Evolutionary conservation across 805 yeast species (phyloP).

Genomic region (Ogataea nonfermentans): DNA sequence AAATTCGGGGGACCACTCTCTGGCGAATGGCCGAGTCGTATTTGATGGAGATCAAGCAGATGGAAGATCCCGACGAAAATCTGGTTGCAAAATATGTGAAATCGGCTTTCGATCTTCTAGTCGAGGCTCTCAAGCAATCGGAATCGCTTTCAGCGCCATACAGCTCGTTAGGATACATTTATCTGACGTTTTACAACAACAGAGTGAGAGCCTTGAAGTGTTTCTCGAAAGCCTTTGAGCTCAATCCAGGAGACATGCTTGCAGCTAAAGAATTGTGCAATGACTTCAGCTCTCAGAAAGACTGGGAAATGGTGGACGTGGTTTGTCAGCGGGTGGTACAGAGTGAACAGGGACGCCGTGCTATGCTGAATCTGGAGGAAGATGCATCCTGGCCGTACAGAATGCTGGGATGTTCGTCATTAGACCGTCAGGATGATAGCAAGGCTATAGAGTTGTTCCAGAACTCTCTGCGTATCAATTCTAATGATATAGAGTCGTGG

Average conservation of each 20-base stretch:
- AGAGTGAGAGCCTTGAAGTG: slow-evolving; percentile 74
- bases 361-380: slow-evolving; percentile 35
- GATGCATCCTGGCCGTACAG: slow-evolving; percentile 81
- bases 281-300: slow-evolving; percentile 61
- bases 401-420: slow-evolving; percentile 73
- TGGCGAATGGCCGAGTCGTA: slow-evolving; percentile 77
- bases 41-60: slow-evolving; percentile 34
- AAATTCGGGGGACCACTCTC: slow-evolving; percentile 54
- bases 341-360: slow-evolving; percentile 57
- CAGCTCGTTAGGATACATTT: slow-evolving; percentile 77
- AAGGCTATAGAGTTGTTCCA: slow-evolving; percentile 90
- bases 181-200: slow-evolving; percentile 57
- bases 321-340: slow-evolving; percentile 65
- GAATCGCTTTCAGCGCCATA: slow-evolving; percentile 75
- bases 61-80: slow-evolving; percentile 20
- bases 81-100: slow-evolving; percentile 33
- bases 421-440: slow-evolving; percentile 68
- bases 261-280: slow-evolving; percentile 75
- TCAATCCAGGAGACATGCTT: slow-evolving; percentile 69
- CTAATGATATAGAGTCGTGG: slow-evolving; percentile 80
- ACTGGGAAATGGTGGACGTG: slow-evolving; percentile 84
- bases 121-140: slow-evolving; percentile 60
- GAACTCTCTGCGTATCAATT: slow-evolving; percentile 68
- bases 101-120: slow-evolving; percentile 55
- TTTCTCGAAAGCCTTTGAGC: slow-evolving; percentile 84